Percentiles rank a stretch among this genome's conserved stretches.
phyloP scores from a whole-genome alignment of 2,329 filamentous ascomycete species.

The Neoascochyta sp. region DNA sequence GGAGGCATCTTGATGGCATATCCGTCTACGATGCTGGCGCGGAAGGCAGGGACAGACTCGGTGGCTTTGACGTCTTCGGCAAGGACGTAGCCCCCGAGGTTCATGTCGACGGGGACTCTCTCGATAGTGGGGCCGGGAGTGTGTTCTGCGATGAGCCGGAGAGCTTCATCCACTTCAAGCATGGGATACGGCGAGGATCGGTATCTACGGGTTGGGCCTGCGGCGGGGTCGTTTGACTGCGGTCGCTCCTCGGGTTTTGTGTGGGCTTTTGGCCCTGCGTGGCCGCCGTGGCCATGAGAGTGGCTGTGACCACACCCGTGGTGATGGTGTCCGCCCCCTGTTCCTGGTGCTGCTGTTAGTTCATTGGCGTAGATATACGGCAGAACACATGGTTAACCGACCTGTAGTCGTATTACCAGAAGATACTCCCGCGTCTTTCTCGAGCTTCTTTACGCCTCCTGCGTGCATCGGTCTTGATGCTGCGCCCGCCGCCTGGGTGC shows the following conservation, averaged over 20 bases:
- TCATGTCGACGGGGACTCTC: slow-evolving; percentile 58
- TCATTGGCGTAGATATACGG: too few relatives aligned
- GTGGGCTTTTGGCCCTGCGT: slow-evolving; percentile 60
- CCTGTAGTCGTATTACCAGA: slow-evolving; percentile 15
- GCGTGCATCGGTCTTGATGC: slow-evolving; percentile 76
- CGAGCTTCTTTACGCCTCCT: slow-evolving; percentile 78
- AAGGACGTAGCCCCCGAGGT: slow-evolving; percentile 71
- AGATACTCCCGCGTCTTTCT: slow-evolving; percentile 67
- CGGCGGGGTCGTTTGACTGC: slow-evolving; percentile 57
- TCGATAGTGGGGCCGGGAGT: slow-evolving; percentile 62
- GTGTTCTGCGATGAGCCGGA: slow-evolving; percentile 67
- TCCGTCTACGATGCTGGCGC: slow-evolving; percentile 94
- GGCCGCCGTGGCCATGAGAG: slow-evolving; percentile 56
- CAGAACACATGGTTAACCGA: slow-evolving; percentile 8
- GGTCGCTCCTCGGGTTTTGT: slow-evolving; percentile 59
- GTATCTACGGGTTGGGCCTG: slow-evolving; percentile 65
- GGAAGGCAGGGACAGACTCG: slow-evolving; percentile 87
- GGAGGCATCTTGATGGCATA: slow-evolving; percentile 60
- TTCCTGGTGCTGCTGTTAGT: slow-evolving; percentile 9
- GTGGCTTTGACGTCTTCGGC: slow-evolving; percentile 75
- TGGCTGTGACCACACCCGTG: slow-evolving; percentile 56
- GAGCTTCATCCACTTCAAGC: slow-evolving; percentile 78
- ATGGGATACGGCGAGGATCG: slow-evolving; percentile 89
- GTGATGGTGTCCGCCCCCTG: slow-evolving; percentile 36
- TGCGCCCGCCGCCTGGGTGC: slow-evolving; percentile 76